Percentiles rank a stretch among this genome's conserved stretches.
Conservation (phyloP, 2,329 filamentous ascomycete species). For the Phoma sp. region DNA sequence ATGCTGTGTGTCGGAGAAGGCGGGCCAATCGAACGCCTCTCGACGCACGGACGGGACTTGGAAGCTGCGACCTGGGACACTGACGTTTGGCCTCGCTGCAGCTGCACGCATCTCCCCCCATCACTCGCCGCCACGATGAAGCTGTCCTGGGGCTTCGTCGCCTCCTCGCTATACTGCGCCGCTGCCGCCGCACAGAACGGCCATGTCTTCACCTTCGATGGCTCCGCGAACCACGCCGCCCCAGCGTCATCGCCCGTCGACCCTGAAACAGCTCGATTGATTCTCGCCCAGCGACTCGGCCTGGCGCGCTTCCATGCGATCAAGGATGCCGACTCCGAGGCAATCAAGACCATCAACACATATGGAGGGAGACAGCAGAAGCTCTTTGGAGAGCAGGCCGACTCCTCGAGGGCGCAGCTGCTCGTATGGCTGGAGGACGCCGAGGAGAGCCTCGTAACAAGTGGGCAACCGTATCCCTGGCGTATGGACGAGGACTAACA, state of each 20-base stretch:
- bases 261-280: constrained; percentile 57
- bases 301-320: constrained; percentile 58
- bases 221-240: constrained; percentile 21
- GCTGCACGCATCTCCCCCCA: constrained; percentile 29
- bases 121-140: constrained; percentile 52
- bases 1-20: too few species aligned
- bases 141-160: constrained; percentile 49
- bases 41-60: constrained; percentile 6
- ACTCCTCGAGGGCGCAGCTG: constrained; percentile 35
- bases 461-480: constrained; percentile 29
- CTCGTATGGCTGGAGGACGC: constrained; percentile 53
- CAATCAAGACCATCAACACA: constrained; percentile 56
- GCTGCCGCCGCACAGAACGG: constrained; percentile 41
- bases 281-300: constrained; percentile 60
- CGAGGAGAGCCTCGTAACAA: constrained; percentile 39
- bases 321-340: constrained; percentile 49
- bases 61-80: constrained; percentile 12
- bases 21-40: constrained; percentile 7
- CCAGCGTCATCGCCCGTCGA: constrained; percentile 33
- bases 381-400: constrained; percentile 48
- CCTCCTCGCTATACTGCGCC: constrained; percentile 51
- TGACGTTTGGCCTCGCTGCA: constrained; percentile 22
- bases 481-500: constrained; percentile 22
- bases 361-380: constrained; percentile 52
- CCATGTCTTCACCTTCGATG: constrained; percentile 49